Conservation (phyloP, 768 basidiomycete species). For the Kwoniella europaea region DNA sequence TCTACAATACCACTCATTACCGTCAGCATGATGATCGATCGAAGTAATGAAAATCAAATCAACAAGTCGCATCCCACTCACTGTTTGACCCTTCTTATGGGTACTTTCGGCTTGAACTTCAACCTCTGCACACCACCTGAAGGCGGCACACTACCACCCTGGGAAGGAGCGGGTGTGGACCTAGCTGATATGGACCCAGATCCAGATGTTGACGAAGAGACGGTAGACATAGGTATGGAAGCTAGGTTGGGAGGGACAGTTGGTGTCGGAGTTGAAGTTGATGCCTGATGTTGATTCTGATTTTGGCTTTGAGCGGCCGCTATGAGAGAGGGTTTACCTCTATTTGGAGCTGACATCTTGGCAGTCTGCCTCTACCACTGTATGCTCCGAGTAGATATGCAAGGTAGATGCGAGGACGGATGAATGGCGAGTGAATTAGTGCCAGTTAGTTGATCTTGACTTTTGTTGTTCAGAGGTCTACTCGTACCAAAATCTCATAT, state of each 20-base stretch:
- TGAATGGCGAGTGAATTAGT: too few relatives aligned
- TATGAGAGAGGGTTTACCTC: slow-evolving; percentile 25
- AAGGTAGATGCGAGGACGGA: too few relatives aligned
- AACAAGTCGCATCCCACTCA: slow-evolving; percentile 22
- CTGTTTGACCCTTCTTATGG: slow-evolving; percentile 42
- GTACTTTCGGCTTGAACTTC: slow-evolving; percentile 52
- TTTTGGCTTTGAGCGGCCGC: slow-evolving; percentile 21
- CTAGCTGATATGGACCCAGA: slow-evolving; percentile 16
- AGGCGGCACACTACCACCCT: slow-evolving; percentile 18
- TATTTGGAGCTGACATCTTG: slow-evolving; percentile 5
- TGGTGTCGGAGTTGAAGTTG: not conserved
- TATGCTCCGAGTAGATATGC: too few relatives aligned
- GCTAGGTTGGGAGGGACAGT: slow-evolving; percentile 3
- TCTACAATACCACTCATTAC: slow-evolving; percentile 19
- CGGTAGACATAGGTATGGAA: slow-evolving; percentile 15
- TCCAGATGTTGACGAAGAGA: slow-evolving; percentile 10
- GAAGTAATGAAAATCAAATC: not conserved
- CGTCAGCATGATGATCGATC: too few relatives aligned
- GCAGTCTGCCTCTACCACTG: too few relatives aligned
- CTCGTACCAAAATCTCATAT: not conserved
- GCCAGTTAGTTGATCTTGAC: too few relatives aligned
- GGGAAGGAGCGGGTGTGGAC: slow-evolving; percentile 11
- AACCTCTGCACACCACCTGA: slow-evolving; percentile 32
- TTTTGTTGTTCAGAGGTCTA: not conserved
- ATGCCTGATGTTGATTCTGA: slow-evolving; percentile 7